Percentiles rank a stretch among this genome's conserved stretches.
Evolutionary conservation across 768 basidiomycete genomes (phyloP).

Genomic region (Boletus pseudo-olivaceus): DNA sequence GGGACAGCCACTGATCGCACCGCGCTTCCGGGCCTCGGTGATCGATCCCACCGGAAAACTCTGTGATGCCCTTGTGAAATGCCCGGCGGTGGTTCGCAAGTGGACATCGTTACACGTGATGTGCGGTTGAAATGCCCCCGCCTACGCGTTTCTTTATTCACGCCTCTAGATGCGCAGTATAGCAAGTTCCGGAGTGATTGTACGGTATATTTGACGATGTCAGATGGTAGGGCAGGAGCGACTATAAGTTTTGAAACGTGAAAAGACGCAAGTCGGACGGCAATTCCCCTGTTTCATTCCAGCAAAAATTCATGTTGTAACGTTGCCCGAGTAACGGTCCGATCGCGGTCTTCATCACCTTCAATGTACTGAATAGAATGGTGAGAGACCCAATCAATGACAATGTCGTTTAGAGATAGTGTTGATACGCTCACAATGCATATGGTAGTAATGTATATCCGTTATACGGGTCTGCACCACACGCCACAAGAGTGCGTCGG

Average conservation of each 20-base stretch:
- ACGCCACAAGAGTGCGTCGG: too few species aligned
- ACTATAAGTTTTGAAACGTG: not conserved
- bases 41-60: slow-evolving; percentile 32
- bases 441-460: too few species aligned
- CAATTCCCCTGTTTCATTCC: not conserved
- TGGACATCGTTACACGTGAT: not conserved
- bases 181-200: too few species aligned
- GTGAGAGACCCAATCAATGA: not conserved
- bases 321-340: not conserved
- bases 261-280: not conserved
- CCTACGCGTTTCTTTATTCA: slow-evolving; percentile 23
- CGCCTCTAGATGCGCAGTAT: not conserved
- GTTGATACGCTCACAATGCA: too few species aligned
- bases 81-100: slow-evolving; percentile 1
- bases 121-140: slow-evolving; percentile 28
- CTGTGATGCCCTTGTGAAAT: slow-evolving; percentile 23
- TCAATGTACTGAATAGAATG: not conserved
- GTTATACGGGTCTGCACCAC: too few species aligned
- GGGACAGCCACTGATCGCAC: too few species aligned
- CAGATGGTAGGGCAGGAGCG: not conserved
- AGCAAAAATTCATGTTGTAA: too few species aligned
- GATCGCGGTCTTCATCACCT: not conserved
- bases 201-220: not conserved
- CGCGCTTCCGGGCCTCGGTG: slow-evolving; percentile 14
- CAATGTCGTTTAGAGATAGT: not conserved